Base-by-base conservation (phyloP, 1,139 yeast species). In the Pneumocystis carinii region DNA sequence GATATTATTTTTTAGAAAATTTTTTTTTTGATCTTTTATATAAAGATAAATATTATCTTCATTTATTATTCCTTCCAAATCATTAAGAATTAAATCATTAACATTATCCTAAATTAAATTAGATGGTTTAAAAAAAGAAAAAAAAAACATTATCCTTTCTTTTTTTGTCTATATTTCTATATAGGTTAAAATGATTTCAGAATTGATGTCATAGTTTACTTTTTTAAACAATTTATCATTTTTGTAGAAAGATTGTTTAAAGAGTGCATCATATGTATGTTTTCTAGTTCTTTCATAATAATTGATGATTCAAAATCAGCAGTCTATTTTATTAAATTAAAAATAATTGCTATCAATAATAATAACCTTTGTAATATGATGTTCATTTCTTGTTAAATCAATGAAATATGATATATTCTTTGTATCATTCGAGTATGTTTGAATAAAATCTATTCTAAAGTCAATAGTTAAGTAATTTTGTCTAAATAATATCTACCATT, bases 331-430 rank as follows among this genome's bases (percentile, higher is more conserved):
- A 61, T n/a, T 32, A 24, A 27, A 41, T 53, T n/a, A 32, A 55
- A 19, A 60, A 62, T 36, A 61, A 42, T 24, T 56, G 58, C 19
- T 32, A 55, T 53, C 7, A 58, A 29, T 29, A 32, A 32, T 59
- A 59, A 19, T 48, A 56, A 17, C 78, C 82, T 64, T 85, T 85
- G 0, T 96, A 81, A 72, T 88, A 72, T 90, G 95, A 64, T 85
- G 87, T 66, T 81, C 82, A 71, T 92, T 92, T 1, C 90, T 97
- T 62, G 79, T 82, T 39, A 92, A 74, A 71, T 94, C 96, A 58
- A 90, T 67, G 62, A 73, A 75, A 64, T 72, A 71, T 29, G 78
- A 76, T 6, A 75, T 75, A n/a, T 66, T 66, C 24, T 66, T 67
- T 24, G 66, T 68, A 35, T 67, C 70, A 55, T 63, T 67, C 27